Percentiles rank a stretch among this genome's conserved stretches.
Evolutionary conservation across 1,139 yeast genomes (phyloP).

Genomic region (Taiozyma sp.): DNA sequence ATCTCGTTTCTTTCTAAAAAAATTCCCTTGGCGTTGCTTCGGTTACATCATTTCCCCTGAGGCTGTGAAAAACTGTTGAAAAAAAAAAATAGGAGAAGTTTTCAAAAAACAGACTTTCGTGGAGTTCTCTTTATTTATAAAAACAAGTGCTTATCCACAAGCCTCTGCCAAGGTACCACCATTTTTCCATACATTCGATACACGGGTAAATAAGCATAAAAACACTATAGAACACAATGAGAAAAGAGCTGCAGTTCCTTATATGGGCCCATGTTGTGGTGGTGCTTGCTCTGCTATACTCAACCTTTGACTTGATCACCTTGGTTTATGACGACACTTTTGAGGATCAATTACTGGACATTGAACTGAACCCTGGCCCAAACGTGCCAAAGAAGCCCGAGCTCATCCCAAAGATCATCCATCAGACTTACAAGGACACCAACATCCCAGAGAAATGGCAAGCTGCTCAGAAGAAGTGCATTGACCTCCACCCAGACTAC

Average conservation of each 20-base stretch:
- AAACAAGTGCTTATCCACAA: too few relatives aligned
- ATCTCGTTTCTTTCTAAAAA: too few relatives aligned
- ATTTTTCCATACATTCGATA: too few relatives aligned
- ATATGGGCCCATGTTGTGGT: constrained; percentile 53
- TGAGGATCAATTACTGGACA: constrained; percentile 54
- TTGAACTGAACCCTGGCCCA: constrained; percentile 48
- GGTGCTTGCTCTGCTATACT: constrained; percentile 52
- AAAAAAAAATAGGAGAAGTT: too few relatives aligned
- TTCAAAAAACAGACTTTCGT: too few relatives aligned
- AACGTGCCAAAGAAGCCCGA: constrained; percentile 40
- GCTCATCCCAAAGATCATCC: constrained; percentile 83
- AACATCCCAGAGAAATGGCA: constrained; percentile 80
- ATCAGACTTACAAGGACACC: constrained; percentile 83
- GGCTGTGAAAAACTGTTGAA: too few relatives aligned
- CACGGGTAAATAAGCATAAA: too few relatives aligned
- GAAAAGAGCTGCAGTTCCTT: constrained; percentile 56
- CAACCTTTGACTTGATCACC: constrained; percentile 71
- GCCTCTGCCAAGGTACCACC: too few relatives aligned
- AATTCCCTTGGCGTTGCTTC: too few relatives aligned
- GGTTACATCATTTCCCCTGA: too few relatives aligned
- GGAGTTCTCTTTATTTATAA: too few relatives aligned
- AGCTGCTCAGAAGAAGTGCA: constrained; percentile 71
- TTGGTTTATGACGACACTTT: constrained; percentile 69
- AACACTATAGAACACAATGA: constrained; percentile 22
- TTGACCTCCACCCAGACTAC: constrained; percentile 79